Conservation (phyloP, 768 basidiomycete species). For the Mycena vulgaris region DNA sequence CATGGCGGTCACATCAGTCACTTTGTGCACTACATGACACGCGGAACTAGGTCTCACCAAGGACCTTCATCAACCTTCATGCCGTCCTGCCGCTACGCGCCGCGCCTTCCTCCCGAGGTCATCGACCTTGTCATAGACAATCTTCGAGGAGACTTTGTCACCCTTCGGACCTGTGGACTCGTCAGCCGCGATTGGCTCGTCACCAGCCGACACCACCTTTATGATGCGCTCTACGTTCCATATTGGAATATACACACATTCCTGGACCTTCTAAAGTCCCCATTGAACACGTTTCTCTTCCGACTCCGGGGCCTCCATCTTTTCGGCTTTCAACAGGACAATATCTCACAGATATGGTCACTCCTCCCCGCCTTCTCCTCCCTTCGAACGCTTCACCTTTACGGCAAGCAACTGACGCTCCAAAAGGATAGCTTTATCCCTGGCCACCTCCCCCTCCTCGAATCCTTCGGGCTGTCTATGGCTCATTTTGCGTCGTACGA, state of each 20-base stretch:
- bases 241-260: background rate
- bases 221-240: background rate
- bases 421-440: background rate
- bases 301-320: conserved; percentile 15
- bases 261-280: background rate
- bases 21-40: no score
- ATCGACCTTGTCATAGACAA: conserved; percentile 24
- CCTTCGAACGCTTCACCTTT: conserved; percentile 4
- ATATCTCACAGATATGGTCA: conserved; percentile 1
- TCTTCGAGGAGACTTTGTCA: conserved; percentile 1
- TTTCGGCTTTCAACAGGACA: background rate
- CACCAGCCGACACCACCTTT: conserved; percentile 26
- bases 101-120: conserved; percentile 21
- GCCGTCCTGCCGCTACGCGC: no score
- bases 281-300: conserved; percentile 1
- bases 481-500: background rate
- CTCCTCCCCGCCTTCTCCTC: background rate
- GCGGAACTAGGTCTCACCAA: no score
- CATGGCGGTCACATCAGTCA: no score
- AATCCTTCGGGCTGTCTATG: background rate
- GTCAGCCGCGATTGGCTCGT: conserved; percentile 23
- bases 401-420: background rate
- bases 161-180: conserved; percentile 15
- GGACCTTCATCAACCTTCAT: no score
- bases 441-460: background rate